These are phyloP conservation scores for Houttuynia cordata DNA, from an alignment of 164 flowering plant species.

Conservation along the genomic window DNA sequence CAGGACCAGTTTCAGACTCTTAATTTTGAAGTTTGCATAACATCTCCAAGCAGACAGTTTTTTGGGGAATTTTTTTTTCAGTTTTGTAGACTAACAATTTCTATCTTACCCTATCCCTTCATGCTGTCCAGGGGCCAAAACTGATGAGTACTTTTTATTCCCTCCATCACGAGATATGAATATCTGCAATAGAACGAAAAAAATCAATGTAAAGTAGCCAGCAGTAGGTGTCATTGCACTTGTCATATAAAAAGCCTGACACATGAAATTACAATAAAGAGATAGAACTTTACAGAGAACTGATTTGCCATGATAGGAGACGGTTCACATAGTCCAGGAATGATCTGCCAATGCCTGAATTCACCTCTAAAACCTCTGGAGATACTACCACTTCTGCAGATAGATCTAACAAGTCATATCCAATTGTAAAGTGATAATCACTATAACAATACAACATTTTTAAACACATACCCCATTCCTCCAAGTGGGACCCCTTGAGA, in stretches of 20 bases:
- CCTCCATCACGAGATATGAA: slow-evolving; percentile 93
- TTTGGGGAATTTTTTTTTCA: background rate
- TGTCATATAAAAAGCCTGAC: too few species aligned
- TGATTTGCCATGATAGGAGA: slow-evolving; percentile 97
- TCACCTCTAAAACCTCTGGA: slow-evolving; percentile 99
- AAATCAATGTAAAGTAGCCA: background rate
- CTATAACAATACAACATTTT: background rate
- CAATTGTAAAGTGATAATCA: background rate
- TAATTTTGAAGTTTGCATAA: too few species aligned
- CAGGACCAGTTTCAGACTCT: too few species aligned
- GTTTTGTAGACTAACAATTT: too few species aligned
- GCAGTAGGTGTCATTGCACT: background rate
- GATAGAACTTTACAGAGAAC: slow-evolving; percentile 67
- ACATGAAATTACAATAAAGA: background rate
- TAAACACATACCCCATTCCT: slow-evolving; percentile 84
- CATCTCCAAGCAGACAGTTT: too few species aligned
- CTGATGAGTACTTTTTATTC: slow-evolving; percentile 80
- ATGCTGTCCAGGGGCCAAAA: slow-evolving; percentile 93
- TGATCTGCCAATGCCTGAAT: slow-evolving; percentile 83
- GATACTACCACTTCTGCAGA: slow-evolving; percentile 92
- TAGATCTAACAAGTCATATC: background rate
- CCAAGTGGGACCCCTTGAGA: slow-evolving; percentile 97
- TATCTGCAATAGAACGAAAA: slow-evolving; percentile 40
- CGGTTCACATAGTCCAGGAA: slow-evolving; percentile 76
- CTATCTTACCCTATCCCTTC: slow-evolving; percentile 80